Percentiles rank a stretch among this genome's conserved stretches.
phyloP scores from a whole-genome alignment of 306 rosid species.

The Vigna mungo region DNA sequence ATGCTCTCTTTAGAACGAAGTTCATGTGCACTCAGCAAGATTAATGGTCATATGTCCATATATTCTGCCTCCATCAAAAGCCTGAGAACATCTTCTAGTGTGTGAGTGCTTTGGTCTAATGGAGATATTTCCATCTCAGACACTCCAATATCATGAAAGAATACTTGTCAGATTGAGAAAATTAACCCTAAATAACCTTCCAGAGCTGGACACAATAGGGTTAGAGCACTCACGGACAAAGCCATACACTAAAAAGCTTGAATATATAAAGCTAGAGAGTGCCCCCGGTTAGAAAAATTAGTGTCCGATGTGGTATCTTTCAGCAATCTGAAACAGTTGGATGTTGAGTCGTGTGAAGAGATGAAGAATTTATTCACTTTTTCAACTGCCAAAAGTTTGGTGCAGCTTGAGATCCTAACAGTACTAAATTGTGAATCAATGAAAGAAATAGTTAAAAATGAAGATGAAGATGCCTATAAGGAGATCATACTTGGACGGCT shows the following conservation, averaged over 20 bases:
- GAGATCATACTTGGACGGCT: conserved; percentile 27
- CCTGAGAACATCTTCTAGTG: not conserved
- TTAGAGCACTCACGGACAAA: conserved; percentile 20
- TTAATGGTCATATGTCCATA: too few relatives aligned
- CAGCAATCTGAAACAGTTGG: not conserved
- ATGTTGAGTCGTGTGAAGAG: fast-evolving
- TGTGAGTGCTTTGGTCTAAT: not conserved
- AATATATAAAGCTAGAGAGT: not conserved
- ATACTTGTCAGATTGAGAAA: not conserved
- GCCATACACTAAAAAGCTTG: not conserved
- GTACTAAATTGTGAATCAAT: not conserved
- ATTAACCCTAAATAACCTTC: not conserved
- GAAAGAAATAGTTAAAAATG: conserved; percentile 6
- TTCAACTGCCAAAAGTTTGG: conserved; percentile 38
- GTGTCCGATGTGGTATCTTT: not conserved
- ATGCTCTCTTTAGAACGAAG: too few relatives aligned
- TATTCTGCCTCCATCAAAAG: too few relatives aligned
- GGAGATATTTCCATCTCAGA: conserved; percentile 25
- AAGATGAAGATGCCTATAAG: not conserved
- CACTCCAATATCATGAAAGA: too few relatives aligned
- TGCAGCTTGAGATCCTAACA: not conserved
- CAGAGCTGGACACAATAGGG: not conserved
- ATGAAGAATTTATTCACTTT: conserved; percentile 30
- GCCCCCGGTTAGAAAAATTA: not conserved
- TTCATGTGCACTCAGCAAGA: too few relatives aligned